These are phyloP conservation scores for Geotrichum siamense DNA, from an alignment of 1,139 yeast species.

Conservation along the genomic window DNA sequence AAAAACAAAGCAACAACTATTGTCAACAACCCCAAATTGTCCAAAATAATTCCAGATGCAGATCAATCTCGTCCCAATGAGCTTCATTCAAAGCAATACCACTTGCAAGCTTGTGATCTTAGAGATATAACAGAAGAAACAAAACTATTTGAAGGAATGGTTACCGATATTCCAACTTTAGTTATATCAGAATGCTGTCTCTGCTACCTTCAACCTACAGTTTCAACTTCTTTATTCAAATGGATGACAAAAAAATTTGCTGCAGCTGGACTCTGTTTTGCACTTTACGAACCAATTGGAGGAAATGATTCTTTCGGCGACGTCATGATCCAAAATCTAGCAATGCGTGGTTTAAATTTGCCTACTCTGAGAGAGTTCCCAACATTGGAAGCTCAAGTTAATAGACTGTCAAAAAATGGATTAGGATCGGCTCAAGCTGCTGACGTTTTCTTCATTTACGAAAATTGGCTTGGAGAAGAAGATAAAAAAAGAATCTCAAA, in stretches of 20 bases:
- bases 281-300: slow-evolving; percentile 81
- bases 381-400: slow-evolving; percentile 43
- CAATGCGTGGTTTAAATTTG: slow-evolving; percentile 63
- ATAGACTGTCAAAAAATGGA: slow-evolving; percentile 29
- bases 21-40: slow-evolving; percentile 23
- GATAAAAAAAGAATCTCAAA: slow-evolving; percentile 51
- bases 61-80: slow-evolving; percentile 25
- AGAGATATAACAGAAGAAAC: slow-evolving; percentile 31
- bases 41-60: slow-evolving; percentile 21
- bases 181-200: slow-evolving; percentile 83
- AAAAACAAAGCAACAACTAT: slow-evolving; percentile 55
- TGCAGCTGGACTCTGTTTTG: slow-evolving; percentile 32
- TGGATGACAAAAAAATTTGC: slow-evolving; percentile 25
- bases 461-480: slow-evolving; percentile 45
- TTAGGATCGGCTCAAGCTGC: slow-evolving; percentile 36
- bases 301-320: slow-evolving; percentile 66
- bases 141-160: slow-evolving; percentile 30
- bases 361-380: slow-evolving; percentile 51
- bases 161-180: slow-evolving; percentile 51
- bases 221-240: slow-evolving; percentile 47
- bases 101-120: slow-evolving; percentile 51
- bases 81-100: slow-evolving; percentile 45
- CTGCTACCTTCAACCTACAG: slow-evolving; percentile 63
- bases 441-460: slow-evolving; percentile 55
- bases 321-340: slow-evolving; percentile 72